Evolutionary conservation across 306 rosid genomes (phyloP), one percentile per base, ranked within the genome.

Genomic region (Myrica gale): DNA sequence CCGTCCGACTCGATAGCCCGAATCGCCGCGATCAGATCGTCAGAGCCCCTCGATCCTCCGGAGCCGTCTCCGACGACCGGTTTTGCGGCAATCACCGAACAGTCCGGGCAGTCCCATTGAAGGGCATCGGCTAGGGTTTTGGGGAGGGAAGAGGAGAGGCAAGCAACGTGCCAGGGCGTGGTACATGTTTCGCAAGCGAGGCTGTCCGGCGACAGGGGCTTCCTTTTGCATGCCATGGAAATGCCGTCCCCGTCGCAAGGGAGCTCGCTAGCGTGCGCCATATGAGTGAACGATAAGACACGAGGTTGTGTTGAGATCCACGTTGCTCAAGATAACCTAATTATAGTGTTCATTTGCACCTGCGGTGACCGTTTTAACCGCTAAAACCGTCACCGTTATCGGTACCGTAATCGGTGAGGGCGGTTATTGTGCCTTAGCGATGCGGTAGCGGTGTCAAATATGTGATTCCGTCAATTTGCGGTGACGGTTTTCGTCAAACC

Each of bases 41-140:
- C 44, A 41, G 79, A 16, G 32, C 13, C 54, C 9, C 21, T 15
- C 26, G 69, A 65, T 41, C 21, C 26, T 41, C 19, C 19, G 5
- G 57, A 15, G 48, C 10, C 9, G 1, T n/a, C 68, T 7, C 45
- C 2, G 46, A 2, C 71, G 43, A 26, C 41, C 42, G 0, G 7
- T 9, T 2, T 73, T 52, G 58, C 68, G 50, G 80, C 17, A 11
- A 56, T 55, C 0, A 80, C 4, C 0, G 84, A 56, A 55, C 97
- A 89, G 61, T 93, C 97, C 0, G 91, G 88, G 26, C 92, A 87
- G 2, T 80, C 84, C 93, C 96, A 87, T 1, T 74, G 46, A 21
- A 54, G 74, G 4, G 91, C 60, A 26, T 81, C 70, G 2, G 79
- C 85, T 12, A 83, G 47, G n/a, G 79, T 74, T 7, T 32, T 8